Evolutionary conservation across 176 grass and related monocot genomes (phyloP), one percentile per base, ranked within the genome.

Genomic region (Puya raimondii): DNA sequence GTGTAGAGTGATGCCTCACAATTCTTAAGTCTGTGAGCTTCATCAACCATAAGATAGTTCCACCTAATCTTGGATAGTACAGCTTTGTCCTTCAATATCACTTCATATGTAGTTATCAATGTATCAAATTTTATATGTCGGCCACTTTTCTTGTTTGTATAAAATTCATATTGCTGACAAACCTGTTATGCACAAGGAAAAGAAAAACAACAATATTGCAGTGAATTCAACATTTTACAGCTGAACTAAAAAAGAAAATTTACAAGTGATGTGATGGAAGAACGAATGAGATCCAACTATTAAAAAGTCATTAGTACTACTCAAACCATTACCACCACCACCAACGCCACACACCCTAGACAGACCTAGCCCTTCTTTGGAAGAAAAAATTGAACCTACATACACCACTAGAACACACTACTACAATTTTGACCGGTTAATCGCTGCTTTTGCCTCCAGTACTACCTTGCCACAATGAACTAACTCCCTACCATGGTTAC

Each of bases 1-100:
- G 42, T 99, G 73, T 99, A 99, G n/a, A 99, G 70, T 59, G 94
- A 99, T 26, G 94, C 94, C 90, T 99, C 94, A 93, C 74, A 83
- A 72, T 99, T 99, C 73, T 99, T 99, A 65, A 99, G 77, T 59
- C 94, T 88, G 51, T 99, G 94, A 13, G 89, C 94, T 80, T 99
- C 94, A 84, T 99, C 94, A 75, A 99, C 94, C 94, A 99, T 99
- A 77, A 99, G 78, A 79, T 99, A 99, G 67, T 82, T 99, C 94
- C 94, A 99, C 76, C 80, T 88, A 72, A 99, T 99, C 76, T 99
- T 99, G 21, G 94, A 93, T 77, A 99, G 80, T 64, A 78, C 86
- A 66, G 82, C 75, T 90, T 99, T 99, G 76, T 99, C 94, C 69
- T 99, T 99, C 51, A 99, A 85, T 82, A 99, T 99, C 57, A 99